These are phyloP conservation scores for Tolypocladium ophioglossoides DNA, from an alignment of 2,329 filamentous ascomycete genomes.

Conservation along the genomic window DNA sequence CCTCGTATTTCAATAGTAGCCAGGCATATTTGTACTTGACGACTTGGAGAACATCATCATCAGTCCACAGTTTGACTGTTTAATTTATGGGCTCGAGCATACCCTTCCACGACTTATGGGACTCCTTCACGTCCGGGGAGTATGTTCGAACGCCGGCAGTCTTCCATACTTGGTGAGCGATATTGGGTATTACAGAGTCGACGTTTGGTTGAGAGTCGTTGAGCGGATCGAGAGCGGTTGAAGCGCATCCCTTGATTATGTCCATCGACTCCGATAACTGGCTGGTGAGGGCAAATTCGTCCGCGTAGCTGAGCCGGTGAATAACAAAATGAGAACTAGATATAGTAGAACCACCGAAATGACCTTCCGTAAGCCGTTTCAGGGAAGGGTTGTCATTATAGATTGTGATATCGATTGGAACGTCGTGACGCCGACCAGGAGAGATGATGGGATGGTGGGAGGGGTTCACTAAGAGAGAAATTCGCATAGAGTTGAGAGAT, in stretches of 20 bases:
- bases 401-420: background rate
- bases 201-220: background rate
- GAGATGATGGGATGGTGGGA: background rate
- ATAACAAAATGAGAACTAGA: background rate
- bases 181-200: constrained; percentile 4
- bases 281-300: background rate
- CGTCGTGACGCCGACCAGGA: background rate
- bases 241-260: background rate
- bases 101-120: constrained; percentile 7
- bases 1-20: constrained; percentile 11
- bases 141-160: constrained; percentile 8
- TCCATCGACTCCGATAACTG: background rate
- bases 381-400: background rate
- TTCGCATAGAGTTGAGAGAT: background rate
- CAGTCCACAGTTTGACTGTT: constrained; percentile 13
- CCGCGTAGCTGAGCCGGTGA: background rate
- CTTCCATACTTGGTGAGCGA: constrained; percentile 14
- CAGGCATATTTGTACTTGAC: constrained; percentile 9
- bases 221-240: background rate
- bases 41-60: constrained; percentile 9
- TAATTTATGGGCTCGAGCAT: constrained; percentile 8
- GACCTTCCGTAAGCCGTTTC: background rate
- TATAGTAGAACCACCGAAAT: background rate
- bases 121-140: constrained; percentile 2
- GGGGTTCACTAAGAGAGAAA: background rate